Percentiles rank a stretch among this genome's conserved stretches.
Evolutionary conservation across 768 basidiomycete species (phyloP).

Genomic region (Lactifluus rugatus): DNA sequence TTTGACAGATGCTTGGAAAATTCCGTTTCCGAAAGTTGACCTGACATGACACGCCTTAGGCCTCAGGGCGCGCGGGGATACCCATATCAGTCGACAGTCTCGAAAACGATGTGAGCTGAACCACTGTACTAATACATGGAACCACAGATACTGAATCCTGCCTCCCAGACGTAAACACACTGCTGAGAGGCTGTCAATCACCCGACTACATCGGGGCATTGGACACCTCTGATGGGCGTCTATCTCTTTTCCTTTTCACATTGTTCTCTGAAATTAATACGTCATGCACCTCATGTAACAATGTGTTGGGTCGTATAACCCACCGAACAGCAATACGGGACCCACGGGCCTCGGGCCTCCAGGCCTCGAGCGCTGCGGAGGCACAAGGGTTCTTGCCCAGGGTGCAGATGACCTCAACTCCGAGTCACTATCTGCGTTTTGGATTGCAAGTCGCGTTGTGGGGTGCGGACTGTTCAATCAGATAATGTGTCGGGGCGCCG

Average conservation of each 20-base stretch:
- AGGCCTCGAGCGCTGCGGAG: not conserved
- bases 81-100: not conserved
- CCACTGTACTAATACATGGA: not conserved
- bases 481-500: not conserved
- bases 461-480: not conserved
- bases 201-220: not conserved
- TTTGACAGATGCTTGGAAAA: not conserved
- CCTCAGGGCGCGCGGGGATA: not conserved
- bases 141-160: not conserved
- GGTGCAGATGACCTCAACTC: not conserved
- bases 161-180: too few species aligned
- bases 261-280: not conserved
- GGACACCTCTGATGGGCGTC: not conserved
- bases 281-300: not conserved
- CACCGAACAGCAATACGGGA: not conserved
- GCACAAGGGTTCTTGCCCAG: not conserved
- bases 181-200: not conserved
- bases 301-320: not conserved
- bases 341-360: not conserved
- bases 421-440: not conserved
- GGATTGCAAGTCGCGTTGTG: not conserved
- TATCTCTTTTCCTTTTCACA: not conserved
- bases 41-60: not conserved
- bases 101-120: not conserved
- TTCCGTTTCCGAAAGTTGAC: not conserved